Evolutionary conservation across 2,329 filamentous ascomycete species (phyloP).

Genomic region (Tricladium varicosporioides): DNA sequence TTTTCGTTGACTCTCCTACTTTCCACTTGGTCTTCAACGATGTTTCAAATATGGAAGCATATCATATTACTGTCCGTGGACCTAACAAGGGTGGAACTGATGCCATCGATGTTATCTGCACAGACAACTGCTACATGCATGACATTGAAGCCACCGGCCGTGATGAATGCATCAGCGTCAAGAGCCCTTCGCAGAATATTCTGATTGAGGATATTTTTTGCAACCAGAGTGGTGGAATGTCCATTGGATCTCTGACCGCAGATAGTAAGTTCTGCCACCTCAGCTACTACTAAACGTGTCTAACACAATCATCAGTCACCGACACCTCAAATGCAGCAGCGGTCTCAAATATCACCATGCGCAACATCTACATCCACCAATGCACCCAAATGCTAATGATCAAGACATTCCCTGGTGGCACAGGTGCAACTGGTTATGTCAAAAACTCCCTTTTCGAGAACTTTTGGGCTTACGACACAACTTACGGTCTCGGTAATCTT

Average conservation of each 20-base stretch:
- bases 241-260: slow-evolving; percentile 35
- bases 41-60: slow-evolving; percentile 37
- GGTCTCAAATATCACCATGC: slow-evolving; percentile 23
- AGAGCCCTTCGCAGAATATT: slow-evolving; percentile 37
- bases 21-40: slow-evolving; percentile 39
- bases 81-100: slow-evolving; percentile 38
- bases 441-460: slow-evolving; percentile 36
- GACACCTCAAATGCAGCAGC: slow-evolving; percentile 5
- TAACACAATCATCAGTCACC: neutral
- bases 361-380: slow-evolving; percentile 37
- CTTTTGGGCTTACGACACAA: slow-evolving; percentile 26
- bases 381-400: slow-evolving; percentile 39
- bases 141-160: slow-evolving; percentile 38
- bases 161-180: slow-evolving; percentile 39
- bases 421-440: slow-evolving; percentile 34
- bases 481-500: slow-evolving; percentile 23
- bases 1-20: slow-evolving; percentile 35
- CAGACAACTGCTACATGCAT: slow-evolving; percentile 37
- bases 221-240: slow-evolving; percentile 38
- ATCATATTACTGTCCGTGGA: slow-evolving; percentile 39
- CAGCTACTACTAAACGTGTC: no score
- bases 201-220: slow-evolving; percentile 37
- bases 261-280: slow-evolving; percentile 8
- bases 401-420: slow-evolving; percentile 40
- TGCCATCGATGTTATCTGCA: slow-evolving; percentile 38